phyloP scores from a whole-genome alignment of 495 filamentous ascomycete genomes.

The Poronia punctata region DNA sequence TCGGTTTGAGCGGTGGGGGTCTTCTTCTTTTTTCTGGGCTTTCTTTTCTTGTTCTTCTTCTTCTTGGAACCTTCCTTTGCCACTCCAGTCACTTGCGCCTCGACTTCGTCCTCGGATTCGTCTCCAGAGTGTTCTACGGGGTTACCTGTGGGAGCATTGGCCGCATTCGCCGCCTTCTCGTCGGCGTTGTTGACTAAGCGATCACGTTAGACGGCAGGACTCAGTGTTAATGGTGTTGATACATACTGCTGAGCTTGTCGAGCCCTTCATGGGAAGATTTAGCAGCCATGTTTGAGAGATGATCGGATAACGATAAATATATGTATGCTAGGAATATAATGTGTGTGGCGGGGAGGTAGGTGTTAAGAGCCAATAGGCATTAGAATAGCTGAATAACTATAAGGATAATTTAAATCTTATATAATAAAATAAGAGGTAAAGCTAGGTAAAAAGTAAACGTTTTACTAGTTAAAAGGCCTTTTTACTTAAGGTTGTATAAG shows the following conservation, averaged over 20 bases:
- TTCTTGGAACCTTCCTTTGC: conserved; percentile 37
- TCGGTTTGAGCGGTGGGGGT: conserved; percentile 64
- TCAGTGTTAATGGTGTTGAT: neutral
- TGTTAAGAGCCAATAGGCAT: too few relatives aligned
- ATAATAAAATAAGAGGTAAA: too few relatives aligned
- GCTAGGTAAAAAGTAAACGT: too few relatives aligned
- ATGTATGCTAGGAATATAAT: too few relatives aligned
- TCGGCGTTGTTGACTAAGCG: conserved; percentile 31
- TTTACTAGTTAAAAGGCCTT: too few relatives aligned
- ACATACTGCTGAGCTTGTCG: conserved; percentile 36
- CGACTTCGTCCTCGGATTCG: conserved; percentile 59
- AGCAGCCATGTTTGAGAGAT: conserved; percentile 30
- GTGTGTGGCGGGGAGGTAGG: too few relatives aligned
- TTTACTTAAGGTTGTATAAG: too few relatives aligned
- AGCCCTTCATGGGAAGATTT: conserved; percentile 36
- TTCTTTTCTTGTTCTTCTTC: conserved; percentile 72
- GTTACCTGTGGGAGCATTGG: conserved; percentile 25
- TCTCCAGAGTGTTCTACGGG: conserved; percentile 59
- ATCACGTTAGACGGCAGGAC: conserved; percentile 7
- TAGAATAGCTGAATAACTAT: too few relatives aligned
- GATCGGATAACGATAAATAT: neutral
- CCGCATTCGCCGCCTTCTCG: conserved; percentile 41
- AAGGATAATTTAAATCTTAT: too few relatives aligned
- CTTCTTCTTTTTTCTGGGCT: conserved; percentile 77
- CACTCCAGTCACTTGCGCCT: conserved; percentile 30